phyloP scores from a whole-genome alignment of 192 early-diverging fungal species.

The Mortierella claussenii region DNA sequence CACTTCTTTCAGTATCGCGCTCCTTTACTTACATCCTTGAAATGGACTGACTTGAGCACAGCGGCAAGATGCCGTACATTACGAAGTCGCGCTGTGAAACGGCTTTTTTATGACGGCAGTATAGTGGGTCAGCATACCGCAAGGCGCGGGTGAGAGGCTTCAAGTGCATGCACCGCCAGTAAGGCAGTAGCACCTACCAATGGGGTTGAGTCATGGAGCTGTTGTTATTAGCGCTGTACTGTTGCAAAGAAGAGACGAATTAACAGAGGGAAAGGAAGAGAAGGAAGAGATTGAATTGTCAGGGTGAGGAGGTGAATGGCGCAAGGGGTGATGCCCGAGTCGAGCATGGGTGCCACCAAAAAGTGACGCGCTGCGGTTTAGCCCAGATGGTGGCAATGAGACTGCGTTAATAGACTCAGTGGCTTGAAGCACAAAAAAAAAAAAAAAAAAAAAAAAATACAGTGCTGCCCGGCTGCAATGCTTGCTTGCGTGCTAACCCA shows the following conservation, averaged over 20 bases:
- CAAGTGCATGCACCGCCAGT: too few species aligned
- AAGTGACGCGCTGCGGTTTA: neutral
- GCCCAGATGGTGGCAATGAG: constrained; percentile 37
- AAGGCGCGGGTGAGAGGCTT: neutral
- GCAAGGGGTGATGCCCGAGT: too few species aligned
- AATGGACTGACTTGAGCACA: constrained; percentile 38
- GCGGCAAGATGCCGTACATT: constrained; percentile 38
- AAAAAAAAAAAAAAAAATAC: constrained; percentile 7
- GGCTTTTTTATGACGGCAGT: constrained; percentile 20
- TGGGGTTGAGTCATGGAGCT: neutral
- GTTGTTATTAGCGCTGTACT: neutral
- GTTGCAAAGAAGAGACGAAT: neutral
- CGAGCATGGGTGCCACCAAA: too few species aligned
- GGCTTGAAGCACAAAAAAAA: constrained; percentile 11
- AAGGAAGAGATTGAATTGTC: neutral
- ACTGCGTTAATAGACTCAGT: constrained; percentile 5
- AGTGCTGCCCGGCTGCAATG: neutral
- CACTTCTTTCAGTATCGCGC: too few species aligned
- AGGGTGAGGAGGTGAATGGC: neutral
- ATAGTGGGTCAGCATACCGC: neutral
- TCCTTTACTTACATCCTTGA: constrained; percentile 53
- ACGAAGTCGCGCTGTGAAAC: constrained; percentile 25
- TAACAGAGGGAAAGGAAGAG: too few species aligned
- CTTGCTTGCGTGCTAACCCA: neutral
- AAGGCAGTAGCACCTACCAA: neutral